These are phyloP conservation scores for Hygrophorus russula DNA, from an alignment of 768 basidiomycete species.

Conservation along the genomic window DNA sequence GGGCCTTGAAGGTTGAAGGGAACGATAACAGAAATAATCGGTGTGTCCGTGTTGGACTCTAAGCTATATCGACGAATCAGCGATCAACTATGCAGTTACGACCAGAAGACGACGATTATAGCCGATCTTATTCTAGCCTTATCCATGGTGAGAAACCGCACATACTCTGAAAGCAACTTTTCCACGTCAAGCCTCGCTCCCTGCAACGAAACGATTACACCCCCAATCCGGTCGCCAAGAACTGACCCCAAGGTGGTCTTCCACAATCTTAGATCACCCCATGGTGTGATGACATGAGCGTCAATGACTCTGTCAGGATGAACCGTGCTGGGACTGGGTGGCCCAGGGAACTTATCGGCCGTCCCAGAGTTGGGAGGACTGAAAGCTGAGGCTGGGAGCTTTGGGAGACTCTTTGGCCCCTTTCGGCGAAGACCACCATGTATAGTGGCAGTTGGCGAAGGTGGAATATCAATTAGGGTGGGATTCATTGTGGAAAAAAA, in stretches of 20 bases:
- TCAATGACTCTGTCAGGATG: slow-evolving; percentile 59
- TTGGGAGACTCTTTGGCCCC: slow-evolving; percentile 53
- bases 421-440: slow-evolving; percentile 43
- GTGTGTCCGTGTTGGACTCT: slow-evolving; percentile 14
- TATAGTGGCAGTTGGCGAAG: slow-evolving; percentile 23
- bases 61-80: slow-evolving; percentile 6
- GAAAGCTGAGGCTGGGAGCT: slow-evolving; percentile 68
- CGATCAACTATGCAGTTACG: not conserved
- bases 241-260: slow-evolving; percentile 36
- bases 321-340: slow-evolving; percentile 56
- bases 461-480: slow-evolving; percentile 6
- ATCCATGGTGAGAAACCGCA: slow-evolving; percentile 8
- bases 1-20: slow-evolving; percentile 50
- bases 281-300: slow-evolving; percentile 43
- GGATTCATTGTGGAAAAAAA: not conserved
- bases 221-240: slow-evolving; percentile 34
- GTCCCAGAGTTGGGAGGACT: slow-evolving; percentile 58
- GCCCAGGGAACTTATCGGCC: slow-evolving; percentile 54
- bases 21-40: slow-evolving; percentile 45
- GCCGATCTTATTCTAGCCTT: not conserved
- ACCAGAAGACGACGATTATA: not conserved
- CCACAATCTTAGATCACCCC: slow-evolving; percentile 36
- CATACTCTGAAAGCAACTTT: slow-evolving; percentile 37
- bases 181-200: slow-evolving; percentile 26
- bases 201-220: slow-evolving; percentile 46